Evolutionary conservation across 1,139 yeast genomes (phyloP).

Genomic region (Lodderomyces jiufengensis): DNA sequence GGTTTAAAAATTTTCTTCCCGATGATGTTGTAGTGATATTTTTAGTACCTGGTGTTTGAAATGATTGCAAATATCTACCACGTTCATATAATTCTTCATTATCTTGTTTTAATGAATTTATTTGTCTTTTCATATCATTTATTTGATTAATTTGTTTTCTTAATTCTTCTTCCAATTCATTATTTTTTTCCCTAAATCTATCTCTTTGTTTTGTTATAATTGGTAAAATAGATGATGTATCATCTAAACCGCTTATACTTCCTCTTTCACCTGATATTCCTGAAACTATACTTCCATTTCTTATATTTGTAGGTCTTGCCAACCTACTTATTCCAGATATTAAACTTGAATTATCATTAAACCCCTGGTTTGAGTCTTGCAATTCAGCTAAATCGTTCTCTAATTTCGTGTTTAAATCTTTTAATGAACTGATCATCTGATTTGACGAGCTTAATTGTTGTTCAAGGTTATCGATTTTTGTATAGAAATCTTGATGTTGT

Average conservation of each 20-base stretch:
- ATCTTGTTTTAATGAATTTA: conserved; percentile 63
- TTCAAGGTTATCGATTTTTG: conserved; percentile 41
- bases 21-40: conserved; percentile 16
- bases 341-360: conserved; percentile 66
- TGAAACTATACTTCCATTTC: conserved; percentile 39
- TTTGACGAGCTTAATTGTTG: conserved; percentile 31
- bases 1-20: conserved; percentile 25
- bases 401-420: conserved; percentile 51
- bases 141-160: conserved; percentile 55
- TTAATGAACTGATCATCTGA: conserved; percentile 33
- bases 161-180: conserved; percentile 78
- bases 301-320: conserved; percentile 28
- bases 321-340: conserved; percentile 57
- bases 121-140: conserved; percentile 61
- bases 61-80: conserved; percentile 69
- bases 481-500: conserved; percentile 39
- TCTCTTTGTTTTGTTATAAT: conserved; percentile 94
- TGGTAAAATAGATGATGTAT: conserved; percentile 61
- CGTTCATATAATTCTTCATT: conserved; percentile 79
- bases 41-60: conserved; percentile 16
- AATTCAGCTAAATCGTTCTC: conserved; percentile 66
- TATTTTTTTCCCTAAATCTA: conserved; percentile 75
- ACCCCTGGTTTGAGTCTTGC: conserved; percentile 38
- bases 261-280: conserved; percentile 23
- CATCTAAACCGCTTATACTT: conserved; percentile 11